Percentiles rank a stretch among this genome's conserved stretches.
Conservation (phyloP, 371 early-diverging fungal species). For the Actinomucor elegans region DNA sequence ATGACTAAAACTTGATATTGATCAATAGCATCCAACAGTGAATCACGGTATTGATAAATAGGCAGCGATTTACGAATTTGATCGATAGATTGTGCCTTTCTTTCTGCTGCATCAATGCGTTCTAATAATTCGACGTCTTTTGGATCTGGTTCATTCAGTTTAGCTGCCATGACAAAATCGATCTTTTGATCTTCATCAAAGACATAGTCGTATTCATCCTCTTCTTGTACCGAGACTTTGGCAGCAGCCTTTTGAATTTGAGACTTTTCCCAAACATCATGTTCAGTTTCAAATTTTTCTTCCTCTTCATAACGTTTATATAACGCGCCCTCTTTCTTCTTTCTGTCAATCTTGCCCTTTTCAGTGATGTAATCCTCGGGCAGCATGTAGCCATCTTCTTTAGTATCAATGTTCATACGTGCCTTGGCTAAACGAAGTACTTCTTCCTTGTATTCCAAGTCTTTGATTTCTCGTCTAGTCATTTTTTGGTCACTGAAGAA, state of each 20-base stretch:
- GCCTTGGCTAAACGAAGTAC: constrained; percentile 83
- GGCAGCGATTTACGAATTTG: constrained; percentile 93
- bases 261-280: constrained; percentile 92
- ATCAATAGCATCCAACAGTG: constrained; percentile 81
- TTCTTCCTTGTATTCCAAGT: constrained; percentile 82
- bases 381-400: constrained; percentile 86
- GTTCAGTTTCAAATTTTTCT: constrained; percentile 82
- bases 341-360: constrained; percentile 92
- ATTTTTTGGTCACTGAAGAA: constrained; percentile 78
- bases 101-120: constrained; percentile 65
- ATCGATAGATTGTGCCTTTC: constrained; percentile 78
- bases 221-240: constrained; percentile 49
- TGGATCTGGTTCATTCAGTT: constrained; percentile 57
- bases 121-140: constrained; percentile 61
- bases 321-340: constrained; percentile 86
- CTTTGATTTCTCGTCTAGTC: constrained; percentile 74
- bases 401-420: constrained; percentile 75
- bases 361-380: constrained; percentile 94
- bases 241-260: constrained; percentile 73
- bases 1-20: constrained; percentile 89
- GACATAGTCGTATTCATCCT: constrained; percentile 89
- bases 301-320: constrained; percentile 90
- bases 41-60: constrained; percentile 81
- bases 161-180: constrained; percentile 84
- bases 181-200: constrained; percentile 93